phyloP scores from a whole-genome alignment of 2,329 filamentous ascomycete genomes.

The Monilinia fructigena region DNA sequence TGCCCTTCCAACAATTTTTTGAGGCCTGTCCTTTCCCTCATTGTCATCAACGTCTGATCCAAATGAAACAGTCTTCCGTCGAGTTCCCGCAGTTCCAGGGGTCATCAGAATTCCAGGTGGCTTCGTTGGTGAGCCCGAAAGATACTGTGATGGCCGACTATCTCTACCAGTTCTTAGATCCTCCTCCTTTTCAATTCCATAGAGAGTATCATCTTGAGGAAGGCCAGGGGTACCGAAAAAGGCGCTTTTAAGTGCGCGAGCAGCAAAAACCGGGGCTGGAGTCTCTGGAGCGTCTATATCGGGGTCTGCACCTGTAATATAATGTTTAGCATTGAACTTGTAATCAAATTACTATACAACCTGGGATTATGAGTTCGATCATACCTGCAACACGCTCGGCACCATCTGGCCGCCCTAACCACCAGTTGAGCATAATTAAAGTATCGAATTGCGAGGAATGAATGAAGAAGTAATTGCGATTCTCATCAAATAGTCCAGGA shows the following conservation, averaged over 20 bases:
- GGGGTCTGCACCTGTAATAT: constrained; percentile 7
- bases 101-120: constrained; percentile 59
- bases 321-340: neutral
- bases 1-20: constrained; percentile 29
- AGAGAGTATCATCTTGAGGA: constrained; percentile 40
- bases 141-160: constrained; percentile 35
- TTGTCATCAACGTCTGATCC: constrained; percentile 51
- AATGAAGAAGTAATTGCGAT: neutral
- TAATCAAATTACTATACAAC: neutral
- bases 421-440: constrained; percentile 39
- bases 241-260: constrained; percentile 62
- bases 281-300: constrained; percentile 57
- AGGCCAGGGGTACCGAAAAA: constrained; percentile 59
- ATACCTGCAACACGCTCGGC: constrained; percentile 35
- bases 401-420: constrained; percentile 33
- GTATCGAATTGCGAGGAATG: constrained; percentile 3
- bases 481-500: neutral
- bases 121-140: constrained; percentile 38
- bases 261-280: constrained; percentile 65
- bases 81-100: constrained; percentile 59
- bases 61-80: constrained; percentile 65
- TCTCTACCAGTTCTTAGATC: constrained; percentile 30
- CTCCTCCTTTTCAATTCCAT: constrained; percentile 35
- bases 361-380: neutral
- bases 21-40: constrained; percentile 28